Percentiles rank a stretch among this genome's conserved stretches.
These are phyloP conservation scores for Apiotrichum domesticum DNA, from an alignment of 1,284 basidiomycete species.

Conservation along the genomic window DNA sequence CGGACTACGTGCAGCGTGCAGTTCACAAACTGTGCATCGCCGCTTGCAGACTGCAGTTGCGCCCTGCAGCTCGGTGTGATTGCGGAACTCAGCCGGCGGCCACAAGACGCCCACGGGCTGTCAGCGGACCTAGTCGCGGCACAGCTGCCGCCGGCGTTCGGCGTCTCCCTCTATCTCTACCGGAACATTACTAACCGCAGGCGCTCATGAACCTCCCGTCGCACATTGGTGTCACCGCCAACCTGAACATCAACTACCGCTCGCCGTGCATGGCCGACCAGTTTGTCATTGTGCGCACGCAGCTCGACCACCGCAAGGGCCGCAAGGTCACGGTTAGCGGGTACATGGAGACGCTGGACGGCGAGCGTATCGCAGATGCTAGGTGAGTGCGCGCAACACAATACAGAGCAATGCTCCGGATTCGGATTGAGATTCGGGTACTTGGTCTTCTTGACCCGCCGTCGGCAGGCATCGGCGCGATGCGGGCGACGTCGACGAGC, in stretches of 20 bases:
- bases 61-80: too few relatives aligned
- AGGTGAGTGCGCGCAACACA: conserved; percentile 51
- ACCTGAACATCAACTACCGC: conserved; percentile 65
- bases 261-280: conserved; percentile 77
- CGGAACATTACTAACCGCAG: conserved; percentile 44
- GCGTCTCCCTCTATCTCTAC: neutral
- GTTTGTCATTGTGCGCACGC: conserved; percentile 53
- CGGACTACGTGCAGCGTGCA: too few relatives aligned
- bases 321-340: conserved; percentile 70
- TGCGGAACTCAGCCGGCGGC: too few relatives aligned
- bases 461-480: too few relatives aligned
- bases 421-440: neutral
- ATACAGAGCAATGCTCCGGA: too few relatives aligned
- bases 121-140: too few relatives aligned
- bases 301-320: conserved; percentile 60
- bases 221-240: conserved; percentile 89
- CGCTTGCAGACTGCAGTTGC: too few relatives aligned
- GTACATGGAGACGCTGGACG: conserved; percentile 67
- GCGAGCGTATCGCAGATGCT: conserved; percentile 72
- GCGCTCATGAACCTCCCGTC: conserved; percentile 77
- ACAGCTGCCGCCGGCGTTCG: too few relatives aligned
- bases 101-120: too few relatives aligned
- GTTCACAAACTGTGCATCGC: too few relatives aligned
- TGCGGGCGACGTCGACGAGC: too few relatives aligned
- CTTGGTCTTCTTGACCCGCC: too few relatives aligned